Evolutionary conservation across 2,329 filamentous ascomycete species (phyloP), one percentile per base, ranked within the genome.

Genomic region (Epichloe uncinata): DNA sequence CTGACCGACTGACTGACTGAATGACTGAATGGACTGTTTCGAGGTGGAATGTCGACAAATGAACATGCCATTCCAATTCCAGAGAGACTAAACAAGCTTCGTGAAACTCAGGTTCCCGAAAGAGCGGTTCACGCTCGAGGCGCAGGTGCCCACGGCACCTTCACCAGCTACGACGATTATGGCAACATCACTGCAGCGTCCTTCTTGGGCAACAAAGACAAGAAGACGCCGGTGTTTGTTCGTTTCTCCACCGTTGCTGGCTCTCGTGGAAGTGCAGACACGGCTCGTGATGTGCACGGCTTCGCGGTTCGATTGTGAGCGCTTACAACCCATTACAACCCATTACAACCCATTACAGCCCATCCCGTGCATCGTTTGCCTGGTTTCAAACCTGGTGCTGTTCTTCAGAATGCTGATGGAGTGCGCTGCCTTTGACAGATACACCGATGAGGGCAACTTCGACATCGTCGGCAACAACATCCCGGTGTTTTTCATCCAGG

Each of bases 221-320:
- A 85, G 62, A 63, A 81, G 59, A 70, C 68, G 34, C 67, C 82
- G 0, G 69, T 81, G 0, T 86, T 87, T 58, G 70, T 82, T n/a
- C 80, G 84, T 15, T 85, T 87, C 62, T 87, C 84, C 0, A 87
- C 84, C 2, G 85, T 89, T 9, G 78, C 81, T 18, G 82, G 82
- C 2, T 82, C 77, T 35, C 73, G 79, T 15, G 85, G 84, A 33
- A 84, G 80, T 56, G 75, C 80, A 2, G 84, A 88, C 57, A 82
- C 81, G 0, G 82, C 75, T 6, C 75, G 85, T 36, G 84, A 88
- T 68, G 81, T 87, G 0, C 83, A 84, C 54, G 84, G 84, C 1
- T 87, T 87, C 57, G 84, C 84, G 3, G 60, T 61, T 13, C 61
- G 66, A 52, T 62, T 69, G 61, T 71, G 58, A 57, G 68, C 59